Evolutionary conservation across 1,284 basidiomycete species (phyloP).

Genomic region (Cutaneotrichosporon dermatis): DNA sequence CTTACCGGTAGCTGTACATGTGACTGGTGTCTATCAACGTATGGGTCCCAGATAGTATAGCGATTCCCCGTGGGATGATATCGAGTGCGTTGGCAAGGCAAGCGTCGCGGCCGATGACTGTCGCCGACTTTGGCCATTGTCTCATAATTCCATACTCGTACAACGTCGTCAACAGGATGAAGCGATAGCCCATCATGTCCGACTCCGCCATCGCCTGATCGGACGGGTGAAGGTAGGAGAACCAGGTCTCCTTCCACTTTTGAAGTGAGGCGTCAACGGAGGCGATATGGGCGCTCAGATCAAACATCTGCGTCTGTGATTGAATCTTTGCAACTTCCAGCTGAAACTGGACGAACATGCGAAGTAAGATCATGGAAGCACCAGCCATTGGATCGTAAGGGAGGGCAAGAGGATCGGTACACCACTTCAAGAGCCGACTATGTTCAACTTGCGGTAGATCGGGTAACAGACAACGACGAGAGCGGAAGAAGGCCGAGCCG

Average conservation of each 20-base stretch:
- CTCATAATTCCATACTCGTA: slow-evolving; percentile 10
- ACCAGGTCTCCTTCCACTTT: slow-evolving; percentile 4
- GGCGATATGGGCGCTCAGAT: slow-evolving; percentile 2
- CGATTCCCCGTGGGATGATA: slow-evolving; percentile 16
- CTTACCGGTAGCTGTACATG: slow-evolving; percentile 4
- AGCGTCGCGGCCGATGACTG: slow-evolving; percentile 6
- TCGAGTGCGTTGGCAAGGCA: slow-evolving; percentile 14
- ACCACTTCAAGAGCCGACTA: background rate
- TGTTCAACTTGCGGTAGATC: slow-evolving; percentile 3
- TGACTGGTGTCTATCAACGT: background rate
- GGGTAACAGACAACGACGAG: slow-evolving; percentile 10
- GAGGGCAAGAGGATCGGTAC: background rate
- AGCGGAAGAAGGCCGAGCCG: slow-evolving; percentile 16
- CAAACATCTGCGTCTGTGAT: background rate
- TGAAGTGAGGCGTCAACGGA: slow-evolving; percentile 9
- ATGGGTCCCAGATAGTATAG: slow-evolving; percentile 8
- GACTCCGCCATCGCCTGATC: slow-evolving; percentile 12
- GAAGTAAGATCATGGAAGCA: background rate
- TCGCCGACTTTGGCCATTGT: background rate
- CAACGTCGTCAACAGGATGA: slow-evolving; percentile 18
- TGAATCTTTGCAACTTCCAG: background rate
- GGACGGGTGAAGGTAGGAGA: background rate
- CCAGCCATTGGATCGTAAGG: background rate
- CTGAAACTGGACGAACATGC: background rate
- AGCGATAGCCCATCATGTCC: slow-evolving; percentile 17